These are phyloP conservation scores for Adenanthera pavonina DNA, from an alignment of 306 rosid species.

Conservation along the genomic window DNA sequence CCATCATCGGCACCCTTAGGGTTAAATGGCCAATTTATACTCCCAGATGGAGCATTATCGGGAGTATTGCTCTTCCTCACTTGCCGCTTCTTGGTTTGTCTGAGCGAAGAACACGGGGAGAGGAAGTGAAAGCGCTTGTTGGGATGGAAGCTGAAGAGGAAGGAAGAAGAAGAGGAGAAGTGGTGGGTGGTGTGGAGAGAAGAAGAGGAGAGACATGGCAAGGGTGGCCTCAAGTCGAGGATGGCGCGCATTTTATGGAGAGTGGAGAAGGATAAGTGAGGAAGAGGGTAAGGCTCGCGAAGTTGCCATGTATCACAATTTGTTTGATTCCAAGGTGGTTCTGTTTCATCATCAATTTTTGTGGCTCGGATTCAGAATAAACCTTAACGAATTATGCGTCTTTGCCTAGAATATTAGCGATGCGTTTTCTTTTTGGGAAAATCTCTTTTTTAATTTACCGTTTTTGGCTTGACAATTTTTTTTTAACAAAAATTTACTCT, in stretches of 20 bases:
- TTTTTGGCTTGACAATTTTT: too few species aligned
- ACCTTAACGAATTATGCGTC: not conserved
- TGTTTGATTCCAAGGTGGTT: not conserved
- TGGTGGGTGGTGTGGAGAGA: constrained; percentile 28
- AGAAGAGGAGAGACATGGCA: constrained; percentile 59
- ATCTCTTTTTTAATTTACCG: too few species aligned
- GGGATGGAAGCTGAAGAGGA: constrained; percentile 58
- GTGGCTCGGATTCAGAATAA: constrained; percentile 7
- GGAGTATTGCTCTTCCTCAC: constrained; percentile 44
- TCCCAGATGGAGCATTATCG: constrained; percentile 59
- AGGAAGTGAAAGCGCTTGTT: constrained; percentile 61
- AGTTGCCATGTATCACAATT: not conserved
- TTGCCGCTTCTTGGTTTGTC: constrained; percentile 70
- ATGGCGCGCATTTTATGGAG: constrained; percentile 69
- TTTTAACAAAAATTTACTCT: too few species aligned
- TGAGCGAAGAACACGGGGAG: constrained; percentile 78
- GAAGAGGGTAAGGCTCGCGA: not conserved
- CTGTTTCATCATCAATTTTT: not conserved
- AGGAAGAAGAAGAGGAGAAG: constrained; percentile 47
- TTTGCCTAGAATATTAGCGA: not conserved
- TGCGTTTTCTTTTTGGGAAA: too few species aligned
- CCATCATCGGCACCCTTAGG: constrained; percentile 50
- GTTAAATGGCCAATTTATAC: constrained; percentile 61
- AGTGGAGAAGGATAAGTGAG: constrained; percentile 36
- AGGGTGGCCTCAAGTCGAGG: constrained; percentile 47